These are phyloP conservation scores for Magnolia kwangsiensis DNA, from an alignment of 164 flowering plant species.

Conservation along the genomic window DNA sequence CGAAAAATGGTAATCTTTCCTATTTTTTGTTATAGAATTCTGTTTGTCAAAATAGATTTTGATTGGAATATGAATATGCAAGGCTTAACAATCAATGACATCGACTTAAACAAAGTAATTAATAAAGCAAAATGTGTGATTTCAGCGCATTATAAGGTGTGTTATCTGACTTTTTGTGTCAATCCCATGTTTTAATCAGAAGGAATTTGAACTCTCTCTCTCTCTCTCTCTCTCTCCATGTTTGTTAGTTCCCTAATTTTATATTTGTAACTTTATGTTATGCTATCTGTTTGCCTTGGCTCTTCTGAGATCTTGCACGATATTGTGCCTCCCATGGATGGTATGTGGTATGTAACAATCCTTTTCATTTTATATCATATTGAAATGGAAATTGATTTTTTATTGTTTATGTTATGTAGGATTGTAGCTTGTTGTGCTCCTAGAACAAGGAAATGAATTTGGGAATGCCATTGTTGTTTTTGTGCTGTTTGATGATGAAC, in stretches of 20 bases:
- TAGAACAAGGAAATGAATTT: background rate
- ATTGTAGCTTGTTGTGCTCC: background rate
- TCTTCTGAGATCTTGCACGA: constrained; percentile 17
- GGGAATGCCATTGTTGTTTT: background rate
- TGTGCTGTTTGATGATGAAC: background rate
- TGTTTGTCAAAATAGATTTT: background rate
- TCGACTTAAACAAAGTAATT: constrained; percentile 27
- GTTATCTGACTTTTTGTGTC: background rate
- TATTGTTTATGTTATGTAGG: background rate
- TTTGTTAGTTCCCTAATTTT: constrained; percentile 11
- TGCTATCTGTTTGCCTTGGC: constrained; percentile 21
- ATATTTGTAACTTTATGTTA: constrained; percentile 15
- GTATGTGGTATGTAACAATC: constrained; percentile 3
- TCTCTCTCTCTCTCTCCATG: background rate
- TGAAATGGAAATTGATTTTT: background rate
- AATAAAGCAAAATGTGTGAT: background rate
- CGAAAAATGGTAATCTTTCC: constrained; percentile 21
- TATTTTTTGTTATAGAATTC: constrained; percentile 1
- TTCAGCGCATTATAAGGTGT: background rate
- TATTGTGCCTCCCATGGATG: constrained; percentile 18
- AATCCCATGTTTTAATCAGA: background rate
- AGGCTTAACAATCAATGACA: background rate
- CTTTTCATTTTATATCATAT: background rate
- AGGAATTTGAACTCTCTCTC: background rate
- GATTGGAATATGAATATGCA: background rate